Base-by-base conservation (phyloP, 805 yeast genomes). In the Torulaspora delbrueckii region DNA sequence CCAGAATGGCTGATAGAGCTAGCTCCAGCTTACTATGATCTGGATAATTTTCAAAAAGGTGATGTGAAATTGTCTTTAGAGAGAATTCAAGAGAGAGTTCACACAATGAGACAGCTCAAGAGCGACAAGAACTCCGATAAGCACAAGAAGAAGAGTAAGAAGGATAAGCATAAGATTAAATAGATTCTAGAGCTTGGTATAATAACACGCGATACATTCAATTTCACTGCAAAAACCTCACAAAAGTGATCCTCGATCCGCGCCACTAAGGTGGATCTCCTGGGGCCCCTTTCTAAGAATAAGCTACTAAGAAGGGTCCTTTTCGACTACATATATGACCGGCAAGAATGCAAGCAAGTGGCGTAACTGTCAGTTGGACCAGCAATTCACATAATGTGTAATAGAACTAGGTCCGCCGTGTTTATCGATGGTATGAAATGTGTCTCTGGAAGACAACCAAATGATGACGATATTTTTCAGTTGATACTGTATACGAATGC, bases 1-100 rank as follows among this genome's bases (percentile, higher is more conserved):
- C 95, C 97, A 1, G 97, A 90, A 58, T 86, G 98, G 96, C 75
- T 89, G 56, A 73, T 89, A 40, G 91, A 89, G 62, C 69, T 82
- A 58, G 70, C 89, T 2, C 86, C 88, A 12, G 79, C 77, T 40
- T 83, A 83, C 59, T 83, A 77, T 60, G 76, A 81, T 52, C 64
- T 83, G 55, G 77, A 74, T 27, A 81, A 81, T 56, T 83, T 83
- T 66, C 75, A 74, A 50, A 79, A 78, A 58, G 89, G 88, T 44
- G 90, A 83, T 56, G 85, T 83, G 37, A 81, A 78, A 62, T 68
- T 82, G 62, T 78, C 84, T 49, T 70, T 83, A 54, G 86, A 81
- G 57, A 73, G 87, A 52, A 75, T 82, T 19, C 68, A 72, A 45
- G 76, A 75, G 46, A 73, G 79, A 55, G 69, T 75, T 30, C 73